A percentile compares a stretch with the other conserved stretches of the same genome.
Evolutionary conservation across 306 rosid genomes (phyloP).

Genomic region (Myrica gale): DNA sequence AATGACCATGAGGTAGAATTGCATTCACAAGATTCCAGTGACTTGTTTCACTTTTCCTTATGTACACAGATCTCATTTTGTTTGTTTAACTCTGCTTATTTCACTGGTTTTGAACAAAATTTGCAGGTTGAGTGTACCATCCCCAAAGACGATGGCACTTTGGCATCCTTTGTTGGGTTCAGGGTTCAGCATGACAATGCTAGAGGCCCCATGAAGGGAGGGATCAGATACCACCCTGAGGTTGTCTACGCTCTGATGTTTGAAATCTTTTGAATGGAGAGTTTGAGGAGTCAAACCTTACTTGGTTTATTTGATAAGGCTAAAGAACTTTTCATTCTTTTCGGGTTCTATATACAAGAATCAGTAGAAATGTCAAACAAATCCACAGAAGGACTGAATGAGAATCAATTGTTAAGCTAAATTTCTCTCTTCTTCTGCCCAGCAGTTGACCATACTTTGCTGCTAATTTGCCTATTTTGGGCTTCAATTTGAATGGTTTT

Average conservation of each 20-base stretch:
- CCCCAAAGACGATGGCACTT: slow-evolving; percentile 82
- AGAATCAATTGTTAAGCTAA: no score
- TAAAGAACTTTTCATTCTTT: no score
- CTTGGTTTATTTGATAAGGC: no score
- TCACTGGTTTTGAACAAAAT: slow-evolving; percentile 18
- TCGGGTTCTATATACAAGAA: no score
- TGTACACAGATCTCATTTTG: background rate
- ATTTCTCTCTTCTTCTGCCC: background rate
- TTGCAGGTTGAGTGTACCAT: slow-evolving; percentile 91
- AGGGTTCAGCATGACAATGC: slow-evolving; percentile 96
- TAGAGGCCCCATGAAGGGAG: slow-evolving; percentile 99
- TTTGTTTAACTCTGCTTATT: slow-evolving; percentile 1
- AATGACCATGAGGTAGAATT: background rate
- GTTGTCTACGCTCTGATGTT: slow-evolving; percentile 35
- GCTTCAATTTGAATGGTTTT: slow-evolving; percentile 15
- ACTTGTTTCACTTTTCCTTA: background rate
- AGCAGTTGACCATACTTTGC: background rate
- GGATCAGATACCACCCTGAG: slow-evolving; percentile 99
- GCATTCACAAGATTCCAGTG: background rate
- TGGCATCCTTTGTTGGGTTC: slow-evolving; percentile 89
- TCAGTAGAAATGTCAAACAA: no score
- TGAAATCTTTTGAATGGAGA: background rate
- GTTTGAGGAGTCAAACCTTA: background rate
- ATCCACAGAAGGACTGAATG: no score
- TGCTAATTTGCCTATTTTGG: background rate